These are phyloP conservation scores for Daldinia sp. DNA, from an alignment of 2,329 filamentous ascomycete genomes.

Conservation along the genomic window DNA sequence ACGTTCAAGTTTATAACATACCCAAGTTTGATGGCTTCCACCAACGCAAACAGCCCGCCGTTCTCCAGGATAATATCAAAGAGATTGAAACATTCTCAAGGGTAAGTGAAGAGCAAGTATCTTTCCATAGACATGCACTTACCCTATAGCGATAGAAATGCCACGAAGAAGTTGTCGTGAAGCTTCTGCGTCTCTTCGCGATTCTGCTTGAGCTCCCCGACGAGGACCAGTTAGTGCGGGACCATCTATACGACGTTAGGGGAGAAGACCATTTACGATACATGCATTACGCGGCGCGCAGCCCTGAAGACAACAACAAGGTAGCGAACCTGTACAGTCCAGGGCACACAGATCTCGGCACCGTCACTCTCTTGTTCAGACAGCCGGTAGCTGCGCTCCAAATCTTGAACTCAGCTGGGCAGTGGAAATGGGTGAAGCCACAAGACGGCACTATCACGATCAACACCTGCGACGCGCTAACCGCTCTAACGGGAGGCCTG, in stretches of 20 bases:
- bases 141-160: conserved; percentile 27
- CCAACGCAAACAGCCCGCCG: conserved; percentile 50
- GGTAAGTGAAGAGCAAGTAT: conserved; percentile 24
- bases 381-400: conserved; percentile 64
- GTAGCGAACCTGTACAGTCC: conserved; percentile 52
- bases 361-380: conserved; percentile 62
- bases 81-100: conserved; percentile 65
- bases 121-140: background rate
- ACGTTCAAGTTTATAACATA: conserved; percentile 67
- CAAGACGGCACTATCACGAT: conserved; percentile 58
- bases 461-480: conserved; percentile 57
- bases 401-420: conserved; percentile 53
- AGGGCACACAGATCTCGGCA: conserved; percentile 63
- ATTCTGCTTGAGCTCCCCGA: conserved; percentile 65
- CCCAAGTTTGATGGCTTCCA: conserved; percentile 63
- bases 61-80: conserved; percentile 57
- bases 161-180: conserved; percentile 64
- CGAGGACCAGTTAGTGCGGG: conserved; percentile 63
- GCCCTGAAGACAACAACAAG: conserved; percentile 51
- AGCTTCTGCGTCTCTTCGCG: conserved; percentile 67
- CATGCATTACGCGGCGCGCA: conserved; percentile 59
- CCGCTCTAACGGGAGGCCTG: conserved; percentile 56
- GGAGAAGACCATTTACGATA: conserved; percentile 70
- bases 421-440: conserved; percentile 57
- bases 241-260: conserved; percentile 66